Conservation (phyloP, 2,329 filamentous ascomycete species). For the Diaporthe citri region DNA sequence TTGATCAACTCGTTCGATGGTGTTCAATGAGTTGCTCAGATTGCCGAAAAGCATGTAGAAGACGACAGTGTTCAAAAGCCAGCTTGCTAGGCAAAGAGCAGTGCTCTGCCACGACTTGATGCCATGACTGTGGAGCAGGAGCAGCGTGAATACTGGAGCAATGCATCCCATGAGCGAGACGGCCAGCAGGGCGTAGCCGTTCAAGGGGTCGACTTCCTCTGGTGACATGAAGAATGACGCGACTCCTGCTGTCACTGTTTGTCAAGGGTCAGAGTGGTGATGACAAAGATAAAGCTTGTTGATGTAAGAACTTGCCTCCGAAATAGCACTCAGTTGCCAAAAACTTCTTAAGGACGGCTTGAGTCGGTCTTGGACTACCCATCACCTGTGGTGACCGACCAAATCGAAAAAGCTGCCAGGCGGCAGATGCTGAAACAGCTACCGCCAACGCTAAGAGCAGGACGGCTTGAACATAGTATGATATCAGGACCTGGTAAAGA, state of each 20-base stretch:
- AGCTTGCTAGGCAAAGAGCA: background rate
- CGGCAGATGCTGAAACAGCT: background rate
- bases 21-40: background rate
- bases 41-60: background rate
- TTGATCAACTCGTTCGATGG: background rate
- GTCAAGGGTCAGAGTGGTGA: background rate
- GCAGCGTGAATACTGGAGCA: background rate
- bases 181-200: background rate
- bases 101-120: background rate
- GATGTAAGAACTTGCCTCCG: background rate
- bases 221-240: background rate
- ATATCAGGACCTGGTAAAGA: background rate
- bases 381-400: background rate
- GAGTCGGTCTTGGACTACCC: too few relatives aligned
- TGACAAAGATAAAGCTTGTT: background rate
- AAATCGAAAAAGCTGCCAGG: background rate
- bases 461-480: background rate
- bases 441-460: background rate
- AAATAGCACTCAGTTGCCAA: background rate
- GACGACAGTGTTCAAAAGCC: background rate
- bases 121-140: background rate
- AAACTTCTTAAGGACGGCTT: background rate
- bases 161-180: background rate
- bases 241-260: background rate
- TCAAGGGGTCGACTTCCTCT: background rate